Evolutionary conservation across 768 basidiomycete species (phyloP).

Genomic region (Pulveroboletus frians): DNA sequence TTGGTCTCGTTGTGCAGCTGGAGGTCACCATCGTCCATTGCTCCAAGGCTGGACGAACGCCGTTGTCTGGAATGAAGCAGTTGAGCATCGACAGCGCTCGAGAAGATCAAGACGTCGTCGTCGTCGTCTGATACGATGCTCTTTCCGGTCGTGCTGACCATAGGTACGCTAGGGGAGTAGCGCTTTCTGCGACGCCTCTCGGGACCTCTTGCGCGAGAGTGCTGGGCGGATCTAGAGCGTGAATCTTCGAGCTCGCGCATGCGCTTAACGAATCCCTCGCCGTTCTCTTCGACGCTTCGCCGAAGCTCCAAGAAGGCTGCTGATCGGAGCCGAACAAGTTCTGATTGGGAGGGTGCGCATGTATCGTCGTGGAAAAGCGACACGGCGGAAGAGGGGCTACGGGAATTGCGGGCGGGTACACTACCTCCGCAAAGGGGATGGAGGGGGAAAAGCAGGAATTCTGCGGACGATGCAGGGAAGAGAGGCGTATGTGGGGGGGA

Average conservation of each 20-base stretch:
- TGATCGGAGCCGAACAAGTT: constrained; percentile 47
- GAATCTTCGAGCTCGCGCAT: constrained; percentile 70
- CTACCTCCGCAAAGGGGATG: constrained; percentile 9
- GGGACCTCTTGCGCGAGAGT: constrained; percentile 36
- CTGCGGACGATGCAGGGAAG: constrained; percentile 46
- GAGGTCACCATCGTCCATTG: constrained; percentile 36
- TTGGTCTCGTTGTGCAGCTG: constrained; percentile 11
- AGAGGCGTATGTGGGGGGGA: constrained; percentile 30
- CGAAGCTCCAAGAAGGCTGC: constrained; percentile 64
- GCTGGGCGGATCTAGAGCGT: constrained; percentile 38
- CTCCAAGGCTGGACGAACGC: constrained; percentile 42
- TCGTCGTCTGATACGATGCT: constrained; percentile 34
- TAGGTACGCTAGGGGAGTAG: constrained; percentile 23
- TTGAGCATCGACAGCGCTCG: constrained; percentile 22
- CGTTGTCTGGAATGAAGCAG: constrained; percentile 29
- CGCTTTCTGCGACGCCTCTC: constrained; percentile 43
- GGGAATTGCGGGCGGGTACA: constrained; percentile 8
- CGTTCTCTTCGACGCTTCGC: constrained; percentile 55
- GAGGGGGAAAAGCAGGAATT: constrained; percentile 43
- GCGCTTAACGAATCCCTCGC: constrained; percentile 61
- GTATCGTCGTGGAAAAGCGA: constrained; percentile 18
- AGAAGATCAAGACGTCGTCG: constrained; percentile 55
- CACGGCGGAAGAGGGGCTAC: constrained; percentile 21
- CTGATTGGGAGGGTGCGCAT: constrained; percentile 22
- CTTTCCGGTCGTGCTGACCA: constrained; percentile 13